Evolutionary conservation across 129 eudicot genomes (phyloP).

Genomic region (Daucus carota): DH1_v3.0 NC_030382.2:50827001-50827500

Average conservation of each 20-base stretch:
- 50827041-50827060: conserved; percentile 76
- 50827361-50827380: conserved; percentile 89
- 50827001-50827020: conserved; percentile 96
- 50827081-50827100: conserved; percentile 79
- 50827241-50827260: conserved; percentile 61
- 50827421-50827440: conserved; percentile 52
- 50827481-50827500: conserved; percentile 53
- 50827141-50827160: conserved; percentile 59
- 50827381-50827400: conserved; percentile 80
- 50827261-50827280: conserved; percentile 66
- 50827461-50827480: conserved; percentile 27
- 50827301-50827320: conserved; percentile 58
- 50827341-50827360: conserved; percentile 60
- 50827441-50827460: conserved; percentile 82
- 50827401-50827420: conserved; percentile 48
- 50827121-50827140: conserved; percentile 63
- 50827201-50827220: conserved; percentile 87
- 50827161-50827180: conserved; percentile 30
- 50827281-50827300: conserved; percentile 59
- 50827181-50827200: conserved; percentile 71
- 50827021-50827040: conserved; percentile 86
- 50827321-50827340: conserved; percentile 86
- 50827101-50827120: conserved; percentile 52
- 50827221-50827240: conserved; percentile 78
- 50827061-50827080: conserved; percentile 47